These are phyloP conservation scores for Fusarium floridanum DNA, from an alignment of 2,329 filamentous ascomycete species.

Conservation along the genomic window DNA sequence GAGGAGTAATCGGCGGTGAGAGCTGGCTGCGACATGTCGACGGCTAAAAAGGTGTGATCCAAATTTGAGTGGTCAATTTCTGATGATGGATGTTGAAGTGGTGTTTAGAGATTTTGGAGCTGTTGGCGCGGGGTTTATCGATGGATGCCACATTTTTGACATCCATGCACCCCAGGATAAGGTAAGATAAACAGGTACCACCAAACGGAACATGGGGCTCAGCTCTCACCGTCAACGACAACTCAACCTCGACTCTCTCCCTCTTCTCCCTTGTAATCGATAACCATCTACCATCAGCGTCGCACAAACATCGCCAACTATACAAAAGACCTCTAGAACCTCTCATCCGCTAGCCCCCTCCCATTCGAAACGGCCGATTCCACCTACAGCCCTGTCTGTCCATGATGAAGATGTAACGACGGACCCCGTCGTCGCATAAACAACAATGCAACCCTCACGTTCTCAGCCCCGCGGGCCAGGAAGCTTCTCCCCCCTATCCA, in stretches of 20 bases:
- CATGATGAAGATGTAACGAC: constrained; percentile 60
- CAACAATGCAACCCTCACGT: constrained; percentile 63
- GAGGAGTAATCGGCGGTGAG: constrained; percentile 67
- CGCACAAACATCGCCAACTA: not conserved
- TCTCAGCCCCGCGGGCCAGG: constrained; percentile 63
- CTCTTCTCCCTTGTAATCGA: not conserved
- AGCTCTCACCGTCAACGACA: constrained; percentile 7
- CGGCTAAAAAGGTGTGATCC: constrained; percentile 4
- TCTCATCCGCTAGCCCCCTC: not conserved
- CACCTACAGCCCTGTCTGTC: constrained; percentile 14
- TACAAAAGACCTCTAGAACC: no score
- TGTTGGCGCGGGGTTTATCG: constrained; percentile 38
- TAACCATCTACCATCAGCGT: not conserved
- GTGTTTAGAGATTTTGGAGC: constrained; percentile 13
- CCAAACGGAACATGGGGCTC: constrained; percentile 1
- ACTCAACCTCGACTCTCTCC: constrained; percentile 8
- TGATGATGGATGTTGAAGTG: not conserved
- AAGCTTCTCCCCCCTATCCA: constrained; percentile 68
- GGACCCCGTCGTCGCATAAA: constrained; percentile 42
- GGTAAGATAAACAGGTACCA: not conserved
- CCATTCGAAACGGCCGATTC: constrained; percentile 12
- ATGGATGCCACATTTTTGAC: constrained; percentile 28
- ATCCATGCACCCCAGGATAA: constrained; percentile 11
- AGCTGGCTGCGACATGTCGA: constrained; percentile 30
- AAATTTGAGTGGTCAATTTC: not conserved